Base-by-base conservation (phyloP, 2,329 filamentous ascomycete genomes). In the Diaporthe eres region DNA sequence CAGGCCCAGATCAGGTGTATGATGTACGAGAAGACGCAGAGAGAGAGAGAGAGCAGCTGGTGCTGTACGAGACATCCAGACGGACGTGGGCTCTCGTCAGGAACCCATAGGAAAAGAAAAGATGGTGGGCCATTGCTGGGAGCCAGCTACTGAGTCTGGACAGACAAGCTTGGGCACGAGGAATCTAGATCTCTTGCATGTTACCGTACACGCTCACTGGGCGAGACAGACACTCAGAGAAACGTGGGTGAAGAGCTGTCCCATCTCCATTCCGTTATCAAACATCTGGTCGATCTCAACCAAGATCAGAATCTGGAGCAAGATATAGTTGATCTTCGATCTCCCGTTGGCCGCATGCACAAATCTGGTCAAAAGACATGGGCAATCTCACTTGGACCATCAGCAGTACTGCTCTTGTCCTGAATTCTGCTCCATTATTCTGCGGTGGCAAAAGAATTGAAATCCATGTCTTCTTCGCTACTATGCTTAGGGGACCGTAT, bases 381-480 rank as follows among this genome's bases (percentile, higher is more conserved):
- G 5, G 13, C 39, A 25, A 17, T 42, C 58, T 17, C 58, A 42
- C n/a, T 22, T 4, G 9, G 19, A 17, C 34, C 12, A 1, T 0
- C 22, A 42, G 34, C 22, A 42, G 34, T 9, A 19, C 4, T 19
- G 12, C 10, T 70, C 15, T 17, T 39, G 15, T 12, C 10, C 10
- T 25, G 22, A 55, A 31, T 19, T 55, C 15, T 6, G 15, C 47
- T 55, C 34, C 49, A 28, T 42, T 70, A 22, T 28, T 39, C n/a
- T 70, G 49, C 49, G 65, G 65, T 42, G 65, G 47, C 65, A 42
- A 42, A 42, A 70, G 65, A 70, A 70, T 70, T 9, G 65, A 55
- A 70, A 55, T 42, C 34, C 47, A 42, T 53, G 28, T 42, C 15
- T 42, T 70, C 34, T 53, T 37, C 25, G 25, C 60, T 49, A 47